A percentile compares a stretch with the other conserved stretches of the same genome.
phyloP scores from a whole-genome alignment of 257 asterid species.

The Lithospermum erythrorhizon region DNA sequence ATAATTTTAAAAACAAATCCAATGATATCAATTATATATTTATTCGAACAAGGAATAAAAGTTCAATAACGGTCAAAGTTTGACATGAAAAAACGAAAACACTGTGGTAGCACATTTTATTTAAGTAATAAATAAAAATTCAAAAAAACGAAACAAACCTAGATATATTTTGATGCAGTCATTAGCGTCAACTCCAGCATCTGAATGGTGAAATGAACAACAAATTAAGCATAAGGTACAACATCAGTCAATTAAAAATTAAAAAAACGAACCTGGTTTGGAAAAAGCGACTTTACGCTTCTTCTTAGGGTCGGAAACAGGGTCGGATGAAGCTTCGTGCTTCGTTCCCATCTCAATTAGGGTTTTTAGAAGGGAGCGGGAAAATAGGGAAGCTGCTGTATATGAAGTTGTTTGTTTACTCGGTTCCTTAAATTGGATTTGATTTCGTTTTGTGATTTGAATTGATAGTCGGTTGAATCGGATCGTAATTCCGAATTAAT shows the following conservation, averaged over 20 bases:
- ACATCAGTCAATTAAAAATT: not conserved
- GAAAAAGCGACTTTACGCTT: slow-evolving; percentile 69
- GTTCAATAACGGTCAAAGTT: too few species aligned
- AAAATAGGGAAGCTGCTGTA: slow-evolving; percentile 15
- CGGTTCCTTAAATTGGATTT: too few species aligned
- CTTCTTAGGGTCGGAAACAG: slow-evolving; percentile 36
- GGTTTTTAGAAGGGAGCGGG: slow-evolving; percentile 66
- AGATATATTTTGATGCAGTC: slow-evolving; percentile 64
- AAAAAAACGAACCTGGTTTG: slow-evolving; percentile 34
- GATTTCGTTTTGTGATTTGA: too few species aligned
- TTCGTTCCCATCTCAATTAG: slow-evolving; percentile 81
- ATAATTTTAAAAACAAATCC: too few species aligned
- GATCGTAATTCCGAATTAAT: too few species aligned
- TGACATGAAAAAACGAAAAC: too few species aligned
- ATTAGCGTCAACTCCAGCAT: slow-evolving; percentile 66
- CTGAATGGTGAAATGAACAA: slow-evolving; percentile 23
- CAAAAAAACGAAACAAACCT: slow-evolving; percentile 27
- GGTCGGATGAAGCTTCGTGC: slow-evolving; percentile 55
- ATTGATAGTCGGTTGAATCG: too few species aligned
- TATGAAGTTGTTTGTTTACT: too few species aligned
- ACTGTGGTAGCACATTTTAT: too few species aligned
- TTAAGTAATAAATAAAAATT: not conserved
- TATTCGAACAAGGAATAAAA: too few species aligned
- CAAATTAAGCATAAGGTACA: not conserved
- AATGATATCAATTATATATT: too few species aligned